A percentile compares a stretch with the other conserved stretches of the same genome.
Evolutionary conservation across 495 filamentous ascomycete genomes (phyloP).

Genomic region (Monascus purpureus): DNA sequence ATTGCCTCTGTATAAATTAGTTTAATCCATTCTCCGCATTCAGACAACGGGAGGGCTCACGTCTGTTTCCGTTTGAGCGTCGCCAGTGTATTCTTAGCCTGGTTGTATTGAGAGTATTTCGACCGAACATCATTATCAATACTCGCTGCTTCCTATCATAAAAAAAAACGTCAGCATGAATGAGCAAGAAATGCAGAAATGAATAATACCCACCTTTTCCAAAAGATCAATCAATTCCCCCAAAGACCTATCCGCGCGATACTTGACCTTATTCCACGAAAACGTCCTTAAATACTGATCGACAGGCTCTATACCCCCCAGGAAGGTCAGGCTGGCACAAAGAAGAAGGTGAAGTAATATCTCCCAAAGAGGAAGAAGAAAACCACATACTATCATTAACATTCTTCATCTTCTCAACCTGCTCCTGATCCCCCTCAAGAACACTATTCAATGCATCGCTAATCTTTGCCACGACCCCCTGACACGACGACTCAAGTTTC

Average conservation of each 20-base stretch:
- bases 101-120: conserved; percentile 87
- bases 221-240: conserved; percentile 72
- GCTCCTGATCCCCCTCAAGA: conserved; percentile 69
- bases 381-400: conserved; percentile 79
- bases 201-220: conserved; percentile 57
- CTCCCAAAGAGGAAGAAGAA: not conserved
- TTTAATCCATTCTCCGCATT: no score
- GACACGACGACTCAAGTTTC: conserved; percentile 70
- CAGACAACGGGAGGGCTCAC: conserved; percentile 24
- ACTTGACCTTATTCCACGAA: conserved; percentile 93
- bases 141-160: conserved; percentile 56
- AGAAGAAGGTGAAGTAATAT: no score
- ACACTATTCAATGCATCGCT: conserved; percentile 70
- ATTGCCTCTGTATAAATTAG: conserved; percentile 77
- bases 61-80: conserved; percentile 76
- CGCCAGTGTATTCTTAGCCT: conserved; percentile 67
- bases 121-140: conserved; percentile 89
- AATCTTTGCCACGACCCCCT: conserved; percentile 75
- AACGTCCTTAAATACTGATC: conserved; percentile 85
- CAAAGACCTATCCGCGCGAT: conserved; percentile 79
- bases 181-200: no score
- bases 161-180: not conserved
- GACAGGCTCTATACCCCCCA: conserved; percentile 54
- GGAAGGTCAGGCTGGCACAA: conserved; percentile 6
- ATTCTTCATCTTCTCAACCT: conserved; percentile 73